These are phyloP conservation scores for Synchytrium microbalum DNA, from an alignment of 371 early-diverging fungal species.

Conservation along the genomic window DNA sequence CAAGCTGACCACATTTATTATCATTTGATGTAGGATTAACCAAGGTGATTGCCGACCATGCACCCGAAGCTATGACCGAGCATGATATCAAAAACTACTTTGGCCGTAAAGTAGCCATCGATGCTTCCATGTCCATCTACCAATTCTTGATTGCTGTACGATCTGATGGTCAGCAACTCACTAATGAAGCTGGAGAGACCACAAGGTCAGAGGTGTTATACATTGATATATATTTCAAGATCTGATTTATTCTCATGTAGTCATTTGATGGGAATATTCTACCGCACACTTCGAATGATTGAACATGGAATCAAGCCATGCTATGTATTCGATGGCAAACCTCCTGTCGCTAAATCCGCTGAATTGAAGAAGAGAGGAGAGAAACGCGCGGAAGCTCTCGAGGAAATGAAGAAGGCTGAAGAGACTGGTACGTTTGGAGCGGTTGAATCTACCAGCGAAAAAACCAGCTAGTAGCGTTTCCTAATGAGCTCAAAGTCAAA, in stretches of 20 bases:
- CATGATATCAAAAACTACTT: slow-evolving; percentile 85
- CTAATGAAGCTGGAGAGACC: slow-evolving; percentile 84
- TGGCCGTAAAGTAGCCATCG: slow-evolving; percentile 97
- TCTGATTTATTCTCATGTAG: slow-evolving; percentile 30
- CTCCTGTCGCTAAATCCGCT: slow-evolving; percentile 91
- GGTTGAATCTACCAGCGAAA: no score
- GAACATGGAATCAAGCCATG: slow-evolving; percentile 97
- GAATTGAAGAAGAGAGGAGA: slow-evolving; percentile 90
- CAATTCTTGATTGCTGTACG: slow-evolving; percentile 99
- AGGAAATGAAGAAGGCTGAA: slow-evolving; percentile 54
- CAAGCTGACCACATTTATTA: neutral
- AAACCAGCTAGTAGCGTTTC: no score
- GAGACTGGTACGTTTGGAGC: slow-evolving; percentile 25
- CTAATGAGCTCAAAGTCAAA: no score
- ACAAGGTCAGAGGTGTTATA: slow-evolving; percentile 59
- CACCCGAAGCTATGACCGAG: slow-evolving; percentile 73
- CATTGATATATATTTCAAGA: no score
- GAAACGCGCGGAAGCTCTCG: slow-evolving; percentile 80
- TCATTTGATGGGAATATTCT: slow-evolving; percentile 98
- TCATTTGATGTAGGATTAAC: slow-evolving; percentile 52
- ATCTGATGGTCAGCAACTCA: slow-evolving; percentile 82
- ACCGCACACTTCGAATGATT: slow-evolving; percentile 97
- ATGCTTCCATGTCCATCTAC: slow-evolving; percentile 97
- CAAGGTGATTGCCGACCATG: slow-evolving; percentile 91
- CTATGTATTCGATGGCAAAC: slow-evolving; percentile 99